These are phyloP conservation scores for Venturia oleaginea DNA, from an alignment of 2,329 filamentous ascomycete species.

Conservation along the genomic window DNA sequence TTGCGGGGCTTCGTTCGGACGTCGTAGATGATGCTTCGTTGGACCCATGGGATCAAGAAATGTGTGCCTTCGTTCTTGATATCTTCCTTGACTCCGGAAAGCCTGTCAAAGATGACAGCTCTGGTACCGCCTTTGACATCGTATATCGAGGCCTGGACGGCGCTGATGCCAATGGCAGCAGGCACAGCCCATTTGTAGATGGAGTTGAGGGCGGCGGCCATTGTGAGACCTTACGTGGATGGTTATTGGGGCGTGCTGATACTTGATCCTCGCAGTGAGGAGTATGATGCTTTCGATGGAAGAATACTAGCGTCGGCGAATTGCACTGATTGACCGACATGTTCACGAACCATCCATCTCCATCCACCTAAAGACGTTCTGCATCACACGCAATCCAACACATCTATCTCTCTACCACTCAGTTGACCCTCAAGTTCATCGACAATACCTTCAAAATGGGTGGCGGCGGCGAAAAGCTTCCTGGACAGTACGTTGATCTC, in stretches of 20 bases:
- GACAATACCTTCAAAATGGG: constrained; percentile 24
- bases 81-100: constrained; percentile 83
- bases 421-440: not conserved
- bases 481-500: constrained; percentile 25
- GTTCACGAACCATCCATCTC: not conserved
- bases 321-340: not conserved
- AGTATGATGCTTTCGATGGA: constrained; percentile 6
- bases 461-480: constrained; percentile 33
- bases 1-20: constrained; percentile 95
- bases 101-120: constrained; percentile 94
- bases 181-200: constrained; percentile 66
- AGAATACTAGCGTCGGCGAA: not conserved
- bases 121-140: constrained; percentile 92
- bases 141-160: constrained; percentile 78
- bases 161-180: constrained; percentile 54
- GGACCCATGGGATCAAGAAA: constrained; percentile 91
- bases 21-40: constrained; percentile 90
- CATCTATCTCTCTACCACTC: not conserved
- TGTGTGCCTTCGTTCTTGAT: constrained; percentile 96
- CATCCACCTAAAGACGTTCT: not conserved
- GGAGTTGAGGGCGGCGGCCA: constrained; percentile 47
- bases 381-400: not conserved
- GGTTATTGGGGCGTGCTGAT: not conserved
- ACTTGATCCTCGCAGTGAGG: not conserved
- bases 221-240: constrained; percentile 25